Base-by-base conservation (phyloP, 805 yeast genomes). In the Candida verbasci region DNA sequence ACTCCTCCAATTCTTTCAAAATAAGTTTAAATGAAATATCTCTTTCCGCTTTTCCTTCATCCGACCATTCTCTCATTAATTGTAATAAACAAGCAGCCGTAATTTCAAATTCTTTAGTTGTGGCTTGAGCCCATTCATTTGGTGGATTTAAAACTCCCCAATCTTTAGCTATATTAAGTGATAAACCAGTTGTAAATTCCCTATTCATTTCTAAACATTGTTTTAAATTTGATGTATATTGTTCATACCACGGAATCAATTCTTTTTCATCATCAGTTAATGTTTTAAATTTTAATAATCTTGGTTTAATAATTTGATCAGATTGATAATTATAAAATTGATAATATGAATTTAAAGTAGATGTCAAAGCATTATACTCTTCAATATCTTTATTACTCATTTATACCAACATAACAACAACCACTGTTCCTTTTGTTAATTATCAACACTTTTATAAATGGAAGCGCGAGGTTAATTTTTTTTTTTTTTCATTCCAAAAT, bases 51-150 rank as follows among this genome's bases (percentile, higher is more conserved):
- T 26, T 41, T 0, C 82, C 80, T n/a, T 74, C 77, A 4, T 49
- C 49, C 20, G 78, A 63, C 86, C 86, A 80, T 50, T 80, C 86
- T 40, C 86, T 55, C 5, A 65, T 59, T n/a, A 74, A 47, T 47
- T 80, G 86, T 28, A 75, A 59, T 46, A 84, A 51, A 0, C 78
- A 62, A 1, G 80, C 65, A 31, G 73, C 53, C 4, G 79, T 82
- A 54, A 80, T 80, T 35, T 75, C 82, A 34, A 62, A 68, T 41
- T 79, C 85, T 3, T 53, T 44, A 15, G 40, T 39, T 4, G 60
- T 51, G 15, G 77, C 62, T 2, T 52, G 48, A 6, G 53, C 49
- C 82, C 82, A 78, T 3, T 48, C 43, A 0, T 42, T 24, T 0
- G 73, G 70, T 29, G 56, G 53, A 0, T 55, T 22, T 0, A 62